Percentiles rank a stretch among this genome's conserved stretches.
Evolutionary conservation across 2,329 filamentous ascomycete genomes (phyloP).

Genomic region (Colletotrichum graminicola): DNA sequence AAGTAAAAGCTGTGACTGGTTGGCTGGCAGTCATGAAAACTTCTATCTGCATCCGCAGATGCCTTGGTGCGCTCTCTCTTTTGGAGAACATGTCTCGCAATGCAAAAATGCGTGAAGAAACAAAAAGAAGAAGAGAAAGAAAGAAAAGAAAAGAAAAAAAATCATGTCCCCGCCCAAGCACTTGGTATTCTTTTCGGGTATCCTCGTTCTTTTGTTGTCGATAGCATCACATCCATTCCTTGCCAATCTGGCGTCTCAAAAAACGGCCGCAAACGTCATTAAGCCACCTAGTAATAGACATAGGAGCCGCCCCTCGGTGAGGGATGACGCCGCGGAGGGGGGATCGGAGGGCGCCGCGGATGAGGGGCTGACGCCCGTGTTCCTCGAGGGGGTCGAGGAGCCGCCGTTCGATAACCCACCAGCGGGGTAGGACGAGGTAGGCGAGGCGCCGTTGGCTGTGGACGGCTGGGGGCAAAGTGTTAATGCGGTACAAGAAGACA

Average conservation of each 20-base stretch:
- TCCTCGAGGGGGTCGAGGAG: constrained; percentile 13
- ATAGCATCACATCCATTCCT: not conserved
- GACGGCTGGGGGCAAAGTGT: constrained; percentile 8
- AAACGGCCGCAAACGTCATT: constrained; percentile 15
- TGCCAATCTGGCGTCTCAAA: constrained; percentile 9
- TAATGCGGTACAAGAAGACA: not conserved
- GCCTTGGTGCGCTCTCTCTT: not conserved
- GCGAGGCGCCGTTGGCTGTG: not conserved
- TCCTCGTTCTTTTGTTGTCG: not conserved
- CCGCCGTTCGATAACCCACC: not conserved
- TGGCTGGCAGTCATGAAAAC: not conserved
- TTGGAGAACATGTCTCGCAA: not conserved
- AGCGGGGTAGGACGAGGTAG: not conserved
- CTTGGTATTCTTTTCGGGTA: constrained; percentile 2
- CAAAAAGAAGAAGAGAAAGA: not conserved
- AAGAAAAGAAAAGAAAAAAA: not conserved
- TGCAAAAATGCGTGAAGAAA: not conserved
- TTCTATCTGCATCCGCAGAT: not conserved
- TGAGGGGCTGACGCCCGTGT: not conserved
- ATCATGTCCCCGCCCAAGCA: not conserved
- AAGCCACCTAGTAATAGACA: constrained; percentile 12
- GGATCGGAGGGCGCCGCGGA: constrained; percentile 6
- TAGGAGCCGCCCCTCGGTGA: constrained; percentile 6
- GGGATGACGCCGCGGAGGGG: constrained; percentile 16
- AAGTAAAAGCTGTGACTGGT: not conserved